These are phyloP conservation scores for Pleurotus citrinopileatus DNA, from an alignment of 768 basidiomycete species.

Conservation along the genomic window DNA sequence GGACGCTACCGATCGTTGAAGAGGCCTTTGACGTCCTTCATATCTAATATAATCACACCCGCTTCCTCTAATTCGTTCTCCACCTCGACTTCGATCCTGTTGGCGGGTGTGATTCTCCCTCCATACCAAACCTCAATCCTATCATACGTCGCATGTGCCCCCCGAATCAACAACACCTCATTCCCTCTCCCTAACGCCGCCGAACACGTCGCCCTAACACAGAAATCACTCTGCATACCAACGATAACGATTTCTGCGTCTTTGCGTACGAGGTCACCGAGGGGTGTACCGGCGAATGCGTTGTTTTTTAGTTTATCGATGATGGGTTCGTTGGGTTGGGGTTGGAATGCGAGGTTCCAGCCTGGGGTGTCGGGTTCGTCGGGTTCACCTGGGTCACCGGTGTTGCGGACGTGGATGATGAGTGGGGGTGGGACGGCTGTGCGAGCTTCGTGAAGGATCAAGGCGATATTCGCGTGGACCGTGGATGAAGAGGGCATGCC, in stretches of 20 bases:
- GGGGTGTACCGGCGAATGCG: slow-evolving; percentile 58
- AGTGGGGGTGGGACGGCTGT: slow-evolving; percentile 43
- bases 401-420: slow-evolving; percentile 69
- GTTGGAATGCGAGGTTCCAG: slow-evolving; percentile 60
- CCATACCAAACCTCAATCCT: slow-evolving; percentile 60
- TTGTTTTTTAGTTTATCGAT: slow-evolving; percentile 72
- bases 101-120: slow-evolving; percentile 51
- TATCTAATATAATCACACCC: slow-evolving; percentile 61
- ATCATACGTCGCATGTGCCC: slow-evolving; percentile 68
- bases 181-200: slow-evolving; percentile 64
- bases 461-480: slow-evolving; percentile 45
- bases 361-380: slow-evolving; percentile 56
- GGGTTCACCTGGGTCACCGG: slow-evolving; percentile 55
- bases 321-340: slow-evolving; percentile 47
- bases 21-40: slow-evolving; percentile 59
- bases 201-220: slow-evolving; percentile 56
- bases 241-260: slow-evolving; percentile 64
- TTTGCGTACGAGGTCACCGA: slow-evolving; percentile 45
- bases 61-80: slow-evolving; percentile 69
- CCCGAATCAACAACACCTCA: slow-evolving; percentile 59
- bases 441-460: slow-evolving; percentile 50
- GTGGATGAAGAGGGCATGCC: slow-evolving; percentile 46
- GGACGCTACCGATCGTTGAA: slow-evolving; percentile 58
- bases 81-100: slow-evolving; percentile 52
- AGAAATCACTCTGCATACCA: slow-evolving; percentile 69